Percentiles rank a stretch among this genome's conserved stretches.
Evolutionary conservation across 192 early-diverging fungal species (phyloP).

Genomic region (Entomortierella lignicola): DNA sequence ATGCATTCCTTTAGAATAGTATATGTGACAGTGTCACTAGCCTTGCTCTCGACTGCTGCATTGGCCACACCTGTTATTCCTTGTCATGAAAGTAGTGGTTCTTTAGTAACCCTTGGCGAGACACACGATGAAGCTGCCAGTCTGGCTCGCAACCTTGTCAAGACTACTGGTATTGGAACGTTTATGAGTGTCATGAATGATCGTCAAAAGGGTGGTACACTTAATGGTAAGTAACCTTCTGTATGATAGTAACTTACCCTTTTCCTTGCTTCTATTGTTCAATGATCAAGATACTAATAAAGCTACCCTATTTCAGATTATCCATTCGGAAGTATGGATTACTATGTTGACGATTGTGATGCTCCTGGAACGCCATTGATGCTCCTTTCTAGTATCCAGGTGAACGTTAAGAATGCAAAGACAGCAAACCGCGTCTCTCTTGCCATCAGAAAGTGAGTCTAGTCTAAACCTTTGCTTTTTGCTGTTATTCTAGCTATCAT

Average conservation of each 20-base stretch:
- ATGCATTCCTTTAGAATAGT: constrained; percentile 31
- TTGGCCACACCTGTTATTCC: constrained; percentile 17
- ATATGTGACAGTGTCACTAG: constrained; percentile 13
- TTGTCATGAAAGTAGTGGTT: not conserved
- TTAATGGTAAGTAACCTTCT: constrained; percentile 24
- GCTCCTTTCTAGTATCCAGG: constrained; percentile 58
- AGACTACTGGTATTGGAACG: constrained; percentile 48
- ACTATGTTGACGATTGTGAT: constrained; percentile 60
- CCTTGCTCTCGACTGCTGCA: constrained; percentile 13
- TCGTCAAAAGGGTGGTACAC: constrained; percentile 6
- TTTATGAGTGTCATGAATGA: constrained; percentile 53
- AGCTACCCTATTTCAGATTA: constrained; percentile 39
- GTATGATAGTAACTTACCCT: not conserved
- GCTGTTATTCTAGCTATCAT: not conserved
- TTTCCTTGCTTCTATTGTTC: not conserved
- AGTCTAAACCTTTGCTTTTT: not conserved
- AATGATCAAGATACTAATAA: too few species aligned
- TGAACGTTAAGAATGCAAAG: constrained; percentile 49
- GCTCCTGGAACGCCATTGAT: constrained; percentile 55
- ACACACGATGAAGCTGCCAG: constrained; percentile 45
- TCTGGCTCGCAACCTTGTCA: constrained; percentile 44
- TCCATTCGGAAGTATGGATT: constrained; percentile 65
- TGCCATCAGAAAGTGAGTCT: constrained; percentile 49
- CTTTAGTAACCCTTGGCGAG: constrained; percentile 18
- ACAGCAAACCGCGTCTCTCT: constrained; percentile 47